Evolutionary conservation across 2,329 filamentous ascomycete genomes (phyloP).

Genomic region (Pseudocercospora vitis): DNA sequence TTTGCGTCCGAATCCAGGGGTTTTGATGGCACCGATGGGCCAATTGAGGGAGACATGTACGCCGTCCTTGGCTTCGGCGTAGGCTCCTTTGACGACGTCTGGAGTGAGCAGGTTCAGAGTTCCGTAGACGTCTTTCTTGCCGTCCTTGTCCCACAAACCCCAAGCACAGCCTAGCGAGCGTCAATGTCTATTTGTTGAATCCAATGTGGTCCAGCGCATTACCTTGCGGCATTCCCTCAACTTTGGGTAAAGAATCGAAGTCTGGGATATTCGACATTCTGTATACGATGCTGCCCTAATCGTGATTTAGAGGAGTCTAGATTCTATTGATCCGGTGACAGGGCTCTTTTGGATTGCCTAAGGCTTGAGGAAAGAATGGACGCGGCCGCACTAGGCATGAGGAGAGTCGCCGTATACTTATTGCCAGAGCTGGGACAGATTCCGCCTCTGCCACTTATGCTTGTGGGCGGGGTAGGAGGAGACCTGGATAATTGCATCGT

Average conservation of each 20-base stretch:
- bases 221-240: constrained; percentile 45
- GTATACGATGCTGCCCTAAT: background rate
- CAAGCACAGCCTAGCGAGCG: constrained; percentile 37
- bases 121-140: constrained; percentile 46
- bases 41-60: constrained; percentile 46
- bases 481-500: background rate
- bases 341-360: background rate
- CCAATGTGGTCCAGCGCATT: background rate
- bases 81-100: constrained; percentile 44
- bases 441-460: constrained; percentile 2
- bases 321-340: background rate
- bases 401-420: background rate
- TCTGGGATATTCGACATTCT: constrained; percentile 37
- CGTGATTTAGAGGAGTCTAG: background rate
- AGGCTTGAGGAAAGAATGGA: background rate
- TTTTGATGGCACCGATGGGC: constrained; percentile 39
- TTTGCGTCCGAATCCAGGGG: constrained; percentile 39
- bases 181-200: constrained; percentile 12
- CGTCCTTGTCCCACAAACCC: constrained; percentile 49
- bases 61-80: constrained; percentile 45
- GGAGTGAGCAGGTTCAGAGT: constrained; percentile 49
- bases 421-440: background rate
- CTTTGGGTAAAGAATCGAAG: constrained; percentile 45
- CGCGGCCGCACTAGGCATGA: background rate
- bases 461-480: background rate